Evolutionary conservation across 2,329 filamentous ascomycete species (phyloP), one percentile per base, ranked within the genome.

Genomic region (Hymenoscyphus salicellus): DNA sequence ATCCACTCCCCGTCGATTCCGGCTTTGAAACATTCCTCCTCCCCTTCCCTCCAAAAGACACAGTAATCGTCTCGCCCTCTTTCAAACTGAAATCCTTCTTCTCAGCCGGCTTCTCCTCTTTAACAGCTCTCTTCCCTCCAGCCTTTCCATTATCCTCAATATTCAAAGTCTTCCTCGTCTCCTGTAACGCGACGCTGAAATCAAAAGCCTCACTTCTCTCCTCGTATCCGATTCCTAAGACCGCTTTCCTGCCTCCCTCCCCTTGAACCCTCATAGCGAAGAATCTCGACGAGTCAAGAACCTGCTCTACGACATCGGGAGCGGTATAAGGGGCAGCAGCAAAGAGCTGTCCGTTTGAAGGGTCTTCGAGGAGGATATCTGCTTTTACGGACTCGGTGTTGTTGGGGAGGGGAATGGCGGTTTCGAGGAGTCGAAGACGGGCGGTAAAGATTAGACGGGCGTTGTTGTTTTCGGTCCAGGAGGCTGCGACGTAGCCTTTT

Each of bases 181-280:
- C 92, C 77, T 93, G 90, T 75, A 96, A 79, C 17, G 89, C 86
- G 60, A 96, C 89, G 67, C 86, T 86, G 73, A 96, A 93, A 75
- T 97, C 92, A 71, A 96, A 94, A 1, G 93, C 91, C 72, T 94
- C 91, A 73, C 86, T 88, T 59, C 93, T 82, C 77, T 96, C 92
- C 80, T 96, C 92, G 74, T 96, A 96, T 10, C 92, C 93, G 69
- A 96, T 86, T 10, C 93, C 92, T 65, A 97, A 79, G 56, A 90
- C 85, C 11, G 93, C 92, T 76, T 92, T 93, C 71, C 89, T 83
- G 1, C 90, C 88, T 49, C 84, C 84, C 41, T 88, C 89, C 67
- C 93, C 91, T 65, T 91, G 86, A 1, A 96, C 92, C 16, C 90
- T 83, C 41, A 96, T 76, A 5, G 92, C 92, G 74, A 96, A 96